Base-by-base conservation (phyloP, 2,329 filamentous ascomycete species). In the Verticillium nubilum region DNA sequence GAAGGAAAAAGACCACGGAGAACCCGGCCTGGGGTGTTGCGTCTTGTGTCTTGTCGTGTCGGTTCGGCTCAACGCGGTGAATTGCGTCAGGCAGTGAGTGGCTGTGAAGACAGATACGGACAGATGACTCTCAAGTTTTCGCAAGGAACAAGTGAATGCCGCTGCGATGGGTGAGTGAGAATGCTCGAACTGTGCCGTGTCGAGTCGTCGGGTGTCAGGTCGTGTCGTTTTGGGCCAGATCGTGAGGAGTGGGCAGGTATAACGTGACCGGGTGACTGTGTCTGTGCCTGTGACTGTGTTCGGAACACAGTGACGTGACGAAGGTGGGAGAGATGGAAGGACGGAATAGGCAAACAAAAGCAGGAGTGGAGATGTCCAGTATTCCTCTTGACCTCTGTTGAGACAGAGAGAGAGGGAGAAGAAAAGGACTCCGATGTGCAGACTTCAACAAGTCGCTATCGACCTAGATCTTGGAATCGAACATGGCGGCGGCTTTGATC, bases 381-480 rank as follows among this genome's bases (percentile, higher is more conserved):
- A 31, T 35, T 58, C 50, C 31, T 47, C 56, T 52, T 27, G 28
- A 42, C 56, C 29, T 47, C 42, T 47, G 42, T 47, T 47, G 42
- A 47, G 42, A 47, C n/a, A 47, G 23, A 19, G 42, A 25, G 42
- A 47, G n/a, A n/a, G n/a, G n/a, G n/a, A n/a, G n/a, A 47, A 27
- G 25, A 56, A 56, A 59, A 58, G 57, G 54, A 47, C 42, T 47
- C 61, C 58, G 42, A 61, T 59, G 69, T 82, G 80, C 80, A 81
- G 80, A 83, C 80, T 82, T 77, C 77, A 67, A 71, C 73, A 74
- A 81, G 80, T 80, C 79, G 80, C 77, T 78, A 76, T 75, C 67
- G 70, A 73, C 72, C 77, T 78, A 84, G 72, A 82, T 75, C 75
- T 73, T 74, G 70, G 68, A 78, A 72, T 77, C 78, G 78, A 81